These are phyloP conservation scores for Elymus sibiricus DNA, from an alignment of 176 grass and related monocot species.

Conservation along the genomic window DNA sequence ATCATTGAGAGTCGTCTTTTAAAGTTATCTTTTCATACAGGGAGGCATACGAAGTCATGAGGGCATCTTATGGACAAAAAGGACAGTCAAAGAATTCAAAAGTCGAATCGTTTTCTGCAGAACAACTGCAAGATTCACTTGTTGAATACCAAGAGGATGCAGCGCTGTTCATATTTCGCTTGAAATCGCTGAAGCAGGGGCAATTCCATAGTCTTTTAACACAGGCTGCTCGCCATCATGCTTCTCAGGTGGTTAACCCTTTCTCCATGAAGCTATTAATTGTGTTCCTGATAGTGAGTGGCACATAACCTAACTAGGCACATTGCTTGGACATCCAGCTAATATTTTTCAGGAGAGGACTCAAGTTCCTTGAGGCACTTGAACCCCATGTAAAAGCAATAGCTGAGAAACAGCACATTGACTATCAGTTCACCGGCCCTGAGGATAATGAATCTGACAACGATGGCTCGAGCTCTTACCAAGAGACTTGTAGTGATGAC, in stretches of 20 bases:
- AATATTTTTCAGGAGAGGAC: constrained; percentile 80
- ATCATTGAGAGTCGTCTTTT: not conserved
- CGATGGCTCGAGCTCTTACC: constrained; percentile 42
- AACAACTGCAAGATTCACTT: constrained; percentile 58
- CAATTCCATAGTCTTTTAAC: constrained; percentile 84
- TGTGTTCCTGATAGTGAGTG: constrained; percentile 6
- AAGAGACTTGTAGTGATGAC: constrained; percentile 54
- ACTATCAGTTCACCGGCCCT: constrained; percentile 67
- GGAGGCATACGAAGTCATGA: constrained; percentile 66
- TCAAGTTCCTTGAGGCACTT: constrained; percentile 73
- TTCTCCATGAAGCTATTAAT: constrained; percentile 8
- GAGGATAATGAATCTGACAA: constrained; percentile 66
- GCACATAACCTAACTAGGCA: constrained; percentile 17
- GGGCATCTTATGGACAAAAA: constrained; percentile 63
- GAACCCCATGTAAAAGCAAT: constrained; percentile 75
- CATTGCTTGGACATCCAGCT: constrained; percentile 45
- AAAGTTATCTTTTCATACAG: constrained; percentile 31
- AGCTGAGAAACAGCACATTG: constrained; percentile 78
- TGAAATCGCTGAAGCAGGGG: constrained; percentile 94
- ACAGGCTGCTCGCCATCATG: constrained; percentile 89
- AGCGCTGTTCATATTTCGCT: constrained; percentile 70
- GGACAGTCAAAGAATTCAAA: constrained; percentile 53
- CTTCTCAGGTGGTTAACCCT: constrained; percentile 62
- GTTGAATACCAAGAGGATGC: constrained; percentile 77
- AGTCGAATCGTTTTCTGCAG: constrained; percentile 47